Evolutionary conservation across 768 basidiomycete genomes (phyloP).

Genomic region (Cantharellus anzutake): DNA sequence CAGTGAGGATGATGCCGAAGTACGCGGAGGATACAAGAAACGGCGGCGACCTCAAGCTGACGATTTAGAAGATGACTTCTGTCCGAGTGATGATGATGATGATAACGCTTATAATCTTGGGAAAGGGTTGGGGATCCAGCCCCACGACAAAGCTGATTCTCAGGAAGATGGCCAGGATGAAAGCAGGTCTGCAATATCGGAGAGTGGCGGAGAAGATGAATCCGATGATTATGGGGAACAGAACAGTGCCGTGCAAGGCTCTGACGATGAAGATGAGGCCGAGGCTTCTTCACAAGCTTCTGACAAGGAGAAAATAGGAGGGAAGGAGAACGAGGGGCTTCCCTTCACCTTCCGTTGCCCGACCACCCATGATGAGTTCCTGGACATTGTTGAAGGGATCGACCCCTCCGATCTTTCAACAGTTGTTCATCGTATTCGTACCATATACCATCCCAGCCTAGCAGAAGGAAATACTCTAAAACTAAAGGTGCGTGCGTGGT

Average conservation of each 20-base stretch:
- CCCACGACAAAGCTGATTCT: constrained; percentile 10
- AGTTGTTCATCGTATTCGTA: constrained; percentile 78
- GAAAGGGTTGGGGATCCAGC: constrained; percentile 7
- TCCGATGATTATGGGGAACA: constrained; percentile 18
- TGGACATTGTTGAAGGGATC: constrained; percentile 58
- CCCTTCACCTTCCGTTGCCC: constrained; percentile 93
- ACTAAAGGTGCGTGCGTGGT: constrained; percentile 42
- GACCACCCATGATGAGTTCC: constrained; percentile 65
- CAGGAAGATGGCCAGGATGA: constrained; percentile 14
- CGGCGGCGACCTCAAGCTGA: constrained; percentile 18
- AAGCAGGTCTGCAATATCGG: constrained; percentile 13
- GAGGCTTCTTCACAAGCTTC: constrained; percentile 8
- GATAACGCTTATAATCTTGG: constrained; percentile 18
- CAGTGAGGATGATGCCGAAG: constrained; percentile 44
- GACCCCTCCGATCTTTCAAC: constrained; percentile 53
- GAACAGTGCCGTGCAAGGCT: constrained; percentile 9
- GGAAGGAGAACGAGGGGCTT: constrained; percentile 31
- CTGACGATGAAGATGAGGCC: constrained; percentile 6
- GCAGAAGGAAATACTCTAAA: constrained; percentile 80
- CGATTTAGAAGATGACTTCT: constrained; percentile 17
- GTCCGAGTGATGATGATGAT: constrained; percentile 11
- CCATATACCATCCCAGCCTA: constrained; percentile 85
- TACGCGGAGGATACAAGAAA: constrained; percentile 16
- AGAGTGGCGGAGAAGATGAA: constrained; percentile 25
- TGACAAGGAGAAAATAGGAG: constrained; percentile 13